Base-by-base conservation (phyloP, 2,329 filamentous ascomycete genomes). In the Raffaelea arxii region DNA sequence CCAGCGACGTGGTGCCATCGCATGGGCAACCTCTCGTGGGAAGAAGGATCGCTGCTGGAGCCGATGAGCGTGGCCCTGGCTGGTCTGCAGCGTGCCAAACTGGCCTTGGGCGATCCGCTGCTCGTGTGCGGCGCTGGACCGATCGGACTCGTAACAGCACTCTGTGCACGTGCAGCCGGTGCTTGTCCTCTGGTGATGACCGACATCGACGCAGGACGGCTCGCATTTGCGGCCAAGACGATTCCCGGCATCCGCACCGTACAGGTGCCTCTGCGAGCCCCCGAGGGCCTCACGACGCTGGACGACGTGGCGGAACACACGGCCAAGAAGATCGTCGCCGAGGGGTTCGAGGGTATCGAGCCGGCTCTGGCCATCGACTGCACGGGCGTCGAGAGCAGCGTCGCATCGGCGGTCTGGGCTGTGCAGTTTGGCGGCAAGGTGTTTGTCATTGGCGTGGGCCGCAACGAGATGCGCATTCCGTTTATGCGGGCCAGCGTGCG, bases 391-490 rank as follows among this genome's bases (percentile, higher is more conserved):
- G 90, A 96, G 72, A 87, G 82, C 67, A 90, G 84, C 63, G 85
- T 97, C 58, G 79, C 80, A 6, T 75, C 86, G 24, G 88, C 89
- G 45, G 91, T 96, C 62, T 92, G 90, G 77, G 82, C 86, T 10
- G 79, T 85, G 62, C 94, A 91, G 69, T 97, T 97, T 59, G 92
- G 91, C 54, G 91, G 92, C 57, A 95, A 94, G 68, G 91, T 97
- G 46, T 97, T 97, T 61, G 84, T 97, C 53, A 94, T 96, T 54
- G 91, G 91, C 36, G 90, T 97, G 3, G 92, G 91, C 55, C 91
- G 86, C 74, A 90, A 92, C 63, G 87, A 96, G 72, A 92, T 97
- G 72, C 88, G 79, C 66, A 84, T 97, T 53, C 91, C 91, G 24
- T 97, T 97, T 65, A 96, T 96, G 91, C 72, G 88, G 44, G 77